Evolutionary conservation across 768 basidiomycete species (phyloP).

Genomic region (Hericium coralloides): DNA sequence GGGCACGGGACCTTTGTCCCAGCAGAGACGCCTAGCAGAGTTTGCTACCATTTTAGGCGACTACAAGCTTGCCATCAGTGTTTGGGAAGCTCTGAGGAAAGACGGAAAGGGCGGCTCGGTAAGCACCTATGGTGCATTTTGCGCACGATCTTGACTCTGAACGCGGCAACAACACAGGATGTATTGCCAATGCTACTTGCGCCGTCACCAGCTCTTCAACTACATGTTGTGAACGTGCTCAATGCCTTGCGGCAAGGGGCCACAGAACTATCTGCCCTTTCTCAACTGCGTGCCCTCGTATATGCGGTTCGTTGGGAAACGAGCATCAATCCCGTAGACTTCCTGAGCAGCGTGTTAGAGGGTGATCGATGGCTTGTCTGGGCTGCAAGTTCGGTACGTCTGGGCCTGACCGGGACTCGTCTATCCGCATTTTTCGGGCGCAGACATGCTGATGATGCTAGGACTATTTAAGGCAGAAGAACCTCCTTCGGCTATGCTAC

Average conservation of each 20-base stretch:
- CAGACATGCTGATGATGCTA: slow-evolving; percentile 3
- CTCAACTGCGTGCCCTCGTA: slow-evolving; percentile 58
- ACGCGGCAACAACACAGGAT: slow-evolving; percentile 40
- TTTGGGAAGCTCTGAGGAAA: slow-evolving; percentile 85
- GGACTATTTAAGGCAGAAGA: slow-evolving; percentile 61
- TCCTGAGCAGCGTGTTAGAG: slow-evolving; percentile 47
- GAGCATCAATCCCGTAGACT: slow-evolving; percentile 49
- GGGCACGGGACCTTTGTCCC: slow-evolving; percentile 35
- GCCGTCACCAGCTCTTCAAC: slow-evolving; percentile 50
- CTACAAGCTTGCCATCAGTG: slow-evolving; percentile 67
- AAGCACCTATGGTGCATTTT: slow-evolving; percentile 20
- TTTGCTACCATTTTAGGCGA: slow-evolving; percentile 92
- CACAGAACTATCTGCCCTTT: slow-evolving; percentile 46
- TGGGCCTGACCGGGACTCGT: neutral
- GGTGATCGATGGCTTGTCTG: slow-evolving; percentile 83
- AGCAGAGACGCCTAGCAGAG: slow-evolving; percentile 86
- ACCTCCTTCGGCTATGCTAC: slow-evolving; percentile 65
- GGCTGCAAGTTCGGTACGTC: slow-evolving; percentile 73
- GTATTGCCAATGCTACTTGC: slow-evolving; percentile 68
- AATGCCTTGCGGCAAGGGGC: slow-evolving; percentile 33
- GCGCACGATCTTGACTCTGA: neutral
- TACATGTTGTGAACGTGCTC: slow-evolving; percentile 57
- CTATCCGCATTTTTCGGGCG: neutral
- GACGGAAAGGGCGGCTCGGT: slow-evolving; percentile 86
- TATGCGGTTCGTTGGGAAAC: slow-evolving; percentile 75